Conservation (phyloP, 768 basidiomycete species). For the Boletus eberwhitei region DNA sequence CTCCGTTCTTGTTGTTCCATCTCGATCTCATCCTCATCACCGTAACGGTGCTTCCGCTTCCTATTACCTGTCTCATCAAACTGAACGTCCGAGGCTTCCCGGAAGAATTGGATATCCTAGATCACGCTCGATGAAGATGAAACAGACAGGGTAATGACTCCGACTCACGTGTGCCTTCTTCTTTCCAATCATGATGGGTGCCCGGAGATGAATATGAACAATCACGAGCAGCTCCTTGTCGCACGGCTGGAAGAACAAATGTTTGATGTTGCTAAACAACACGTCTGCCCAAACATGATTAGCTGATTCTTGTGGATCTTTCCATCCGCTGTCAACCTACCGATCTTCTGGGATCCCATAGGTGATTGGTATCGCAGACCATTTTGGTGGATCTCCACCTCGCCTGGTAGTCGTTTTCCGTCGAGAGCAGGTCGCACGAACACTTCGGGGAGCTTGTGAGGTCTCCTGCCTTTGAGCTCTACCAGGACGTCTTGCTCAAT, state of each 20-base stretch:
- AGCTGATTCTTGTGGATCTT: not conserved
- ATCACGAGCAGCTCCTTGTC: slow-evolving; percentile 94
- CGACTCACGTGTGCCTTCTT: slow-evolving; percentile 87
- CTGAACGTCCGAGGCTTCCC: slow-evolving; percentile 95
- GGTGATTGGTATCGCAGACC: slow-evolving; percentile 91
- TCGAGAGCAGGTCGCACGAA: slow-evolving; percentile 93
- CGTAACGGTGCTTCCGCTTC: slow-evolving; percentile 94
- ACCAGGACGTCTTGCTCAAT: slow-evolving; percentile 89
- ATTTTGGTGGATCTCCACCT: slow-evolving; percentile 97
- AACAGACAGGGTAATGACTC: not conserved
- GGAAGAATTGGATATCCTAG: slow-evolving; percentile 96
- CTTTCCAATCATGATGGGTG: slow-evolving; percentile 98
- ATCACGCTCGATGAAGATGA: slow-evolving; percentile 1
- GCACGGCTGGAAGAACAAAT: slow-evolving; percentile 98
- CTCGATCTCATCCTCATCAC: slow-evolving; percentile 98
- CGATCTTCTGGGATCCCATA: slow-evolving; percentile 85
- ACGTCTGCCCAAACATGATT: slow-evolving; percentile 55
- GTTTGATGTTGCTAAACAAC: slow-evolving; percentile 95
- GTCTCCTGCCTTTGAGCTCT: slow-evolving; percentile 86
- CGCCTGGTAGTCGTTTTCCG: slow-evolving; percentile 93
- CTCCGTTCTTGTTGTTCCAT: slow-evolving; percentile 97
- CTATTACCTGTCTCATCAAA: slow-evolving; percentile 99
- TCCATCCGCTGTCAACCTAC: slow-evolving; percentile 40
- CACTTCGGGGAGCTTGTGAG: slow-evolving; percentile 84
- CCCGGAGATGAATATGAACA: slow-evolving; percentile 87